A percentile compares a stretch with the other conserved stretches of the same genome.
Conservation (phyloP, 495 filamentous ascomycete species). For the Friedmanniomyces endolithicus region DNA sequence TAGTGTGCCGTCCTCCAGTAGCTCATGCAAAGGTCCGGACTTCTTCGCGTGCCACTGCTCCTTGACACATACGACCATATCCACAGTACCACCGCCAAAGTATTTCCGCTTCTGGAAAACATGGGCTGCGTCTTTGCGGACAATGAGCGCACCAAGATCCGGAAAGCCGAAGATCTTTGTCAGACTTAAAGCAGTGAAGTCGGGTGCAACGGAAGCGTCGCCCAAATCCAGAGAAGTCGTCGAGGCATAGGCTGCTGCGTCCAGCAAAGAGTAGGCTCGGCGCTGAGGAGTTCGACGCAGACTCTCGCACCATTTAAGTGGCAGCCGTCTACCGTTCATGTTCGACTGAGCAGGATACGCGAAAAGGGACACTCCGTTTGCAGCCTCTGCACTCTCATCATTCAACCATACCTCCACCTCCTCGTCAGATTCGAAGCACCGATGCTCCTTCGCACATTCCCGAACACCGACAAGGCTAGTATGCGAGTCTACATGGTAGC, state of each 20-base stretch:
- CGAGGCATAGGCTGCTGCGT: slow-evolving; percentile 74
- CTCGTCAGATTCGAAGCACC: slow-evolving; percentile 53
- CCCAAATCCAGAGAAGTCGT: slow-evolving; percentile 66
- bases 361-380: slow-evolving; percentile 43
- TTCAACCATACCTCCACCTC: slow-evolving; percentile 55
- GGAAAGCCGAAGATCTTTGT: slow-evolving; percentile 98
- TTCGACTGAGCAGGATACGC: slow-evolving; percentile 89
- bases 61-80: slow-evolving; percentile 52
- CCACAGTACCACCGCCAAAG: slow-evolving; percentile 93
- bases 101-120: slow-evolving; percentile 53
- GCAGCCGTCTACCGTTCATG: slow-evolving; percentile 73
- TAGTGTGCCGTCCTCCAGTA: slow-evolving; percentile 79
- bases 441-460: slow-evolving; percentile 51
- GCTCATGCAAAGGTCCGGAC: slow-evolving; percentile 57
- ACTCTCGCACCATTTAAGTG: slow-evolving; percentile 52
- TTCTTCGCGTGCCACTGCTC: slow-evolving; percentile 68
- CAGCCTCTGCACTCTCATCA: slow-evolving; percentile 19
- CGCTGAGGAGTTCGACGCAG: slow-evolving; percentile 31
- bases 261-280: slow-evolving; percentile 60
- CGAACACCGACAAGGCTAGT: slow-evolving; percentile 79
- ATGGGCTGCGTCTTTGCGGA: slow-evolving; percentile 54
- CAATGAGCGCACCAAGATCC: slow-evolving; percentile 76
- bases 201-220: slow-evolving; percentile 49
- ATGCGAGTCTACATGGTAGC: slow-evolving; percentile 73
- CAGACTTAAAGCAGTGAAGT: slow-evolving; percentile 82